These are phyloP conservation scores for Patellifolia procumbens DNA, from an alignment of 179 eudicot species.

Conservation along the genomic window DNA sequence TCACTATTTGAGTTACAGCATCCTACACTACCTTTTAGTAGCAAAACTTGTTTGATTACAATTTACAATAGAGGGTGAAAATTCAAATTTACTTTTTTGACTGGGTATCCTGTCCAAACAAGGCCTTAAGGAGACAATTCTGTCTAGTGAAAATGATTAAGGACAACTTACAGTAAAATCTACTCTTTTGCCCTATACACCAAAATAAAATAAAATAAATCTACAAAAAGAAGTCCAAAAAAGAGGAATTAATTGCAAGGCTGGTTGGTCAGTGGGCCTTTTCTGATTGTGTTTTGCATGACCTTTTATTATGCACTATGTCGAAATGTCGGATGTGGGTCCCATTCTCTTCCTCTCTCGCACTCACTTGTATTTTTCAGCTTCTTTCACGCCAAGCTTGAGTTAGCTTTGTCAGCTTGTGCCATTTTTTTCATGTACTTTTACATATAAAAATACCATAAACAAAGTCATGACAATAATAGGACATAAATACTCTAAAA, in stretches of 20 bases:
- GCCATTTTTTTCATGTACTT: conserved; percentile 11
- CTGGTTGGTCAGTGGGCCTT: conserved; percentile 49
- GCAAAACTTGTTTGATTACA: conserved; percentile 11
- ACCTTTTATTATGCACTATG: conserved; percentile 48
- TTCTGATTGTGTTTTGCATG: conserved; percentile 49
- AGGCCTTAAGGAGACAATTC: conserved; percentile 27
- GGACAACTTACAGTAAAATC: conserved; percentile 34
- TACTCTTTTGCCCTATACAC: conserved; percentile 23
- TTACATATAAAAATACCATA: conserved; percentile 11
- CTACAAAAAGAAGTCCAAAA: background rate
- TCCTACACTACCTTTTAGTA: background rate
- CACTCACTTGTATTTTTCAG: conserved; percentile 30
- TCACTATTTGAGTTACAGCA: background rate
- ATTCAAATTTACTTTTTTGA: conserved; percentile 35
- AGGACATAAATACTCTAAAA: background rate
- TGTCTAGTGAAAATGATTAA: conserved; percentile 30
- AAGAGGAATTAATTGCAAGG: conserved; percentile 29
- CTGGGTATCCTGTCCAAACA: conserved; percentile 17
- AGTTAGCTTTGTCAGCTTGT: conserved; percentile 25
- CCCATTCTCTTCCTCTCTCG: no score
- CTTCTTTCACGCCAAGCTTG: conserved; percentile 52
- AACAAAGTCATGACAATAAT: conserved; percentile 3
- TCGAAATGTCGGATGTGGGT: conserved; percentile 55
- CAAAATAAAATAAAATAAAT: background rate
- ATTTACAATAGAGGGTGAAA: conserved; percentile 3